Evolutionary conservation across 1,139 yeast species (phyloP).

Genomic region (Arxiozyma bovina): DNA sequence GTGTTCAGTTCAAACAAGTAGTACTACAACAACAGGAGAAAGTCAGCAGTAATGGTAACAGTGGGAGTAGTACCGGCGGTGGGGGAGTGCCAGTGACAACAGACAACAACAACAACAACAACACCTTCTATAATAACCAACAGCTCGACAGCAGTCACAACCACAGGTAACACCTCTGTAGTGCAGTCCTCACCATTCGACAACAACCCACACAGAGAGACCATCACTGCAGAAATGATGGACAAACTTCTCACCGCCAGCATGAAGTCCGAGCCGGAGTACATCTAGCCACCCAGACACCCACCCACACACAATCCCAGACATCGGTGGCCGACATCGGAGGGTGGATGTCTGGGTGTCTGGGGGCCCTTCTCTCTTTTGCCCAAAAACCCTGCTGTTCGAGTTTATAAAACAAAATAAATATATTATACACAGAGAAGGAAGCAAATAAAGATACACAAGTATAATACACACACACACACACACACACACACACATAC

Average conservation of each 20-base stretch:
- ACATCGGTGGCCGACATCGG: no score
- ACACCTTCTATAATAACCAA: constrained; percentile 4
- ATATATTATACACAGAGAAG: not conserved
- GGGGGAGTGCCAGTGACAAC: no score
- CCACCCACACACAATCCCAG: not conserved
- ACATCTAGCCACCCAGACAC: constrained; percentile 10
- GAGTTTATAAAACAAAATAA: not conserved
- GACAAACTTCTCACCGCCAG: constrained; percentile 27
- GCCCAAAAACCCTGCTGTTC: no score
- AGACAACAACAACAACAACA: constrained; percentile 1
- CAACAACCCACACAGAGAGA: constrained; percentile 9
- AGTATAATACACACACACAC: no score
- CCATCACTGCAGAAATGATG: constrained; percentile 26
- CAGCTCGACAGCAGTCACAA: constrained; percentile 5
- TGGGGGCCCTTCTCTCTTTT: no score
- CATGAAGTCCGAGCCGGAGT: constrained; percentile 28
- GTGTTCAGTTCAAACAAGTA: constrained; percentile 23
- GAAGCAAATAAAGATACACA: not conserved
- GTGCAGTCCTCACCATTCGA: constrained; percentile 11
- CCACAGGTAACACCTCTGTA: not conserved
- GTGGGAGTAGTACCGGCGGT: no score
- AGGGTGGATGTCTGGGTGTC: no score
- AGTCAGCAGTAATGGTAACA: not conserved
- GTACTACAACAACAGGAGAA: constrained; percentile 4
- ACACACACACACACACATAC: no score